These are phyloP conservation scores for Vitis rupestris DNA, from an alignment of 164 flowering plant species.

Conservation along the genomic window DNA sequence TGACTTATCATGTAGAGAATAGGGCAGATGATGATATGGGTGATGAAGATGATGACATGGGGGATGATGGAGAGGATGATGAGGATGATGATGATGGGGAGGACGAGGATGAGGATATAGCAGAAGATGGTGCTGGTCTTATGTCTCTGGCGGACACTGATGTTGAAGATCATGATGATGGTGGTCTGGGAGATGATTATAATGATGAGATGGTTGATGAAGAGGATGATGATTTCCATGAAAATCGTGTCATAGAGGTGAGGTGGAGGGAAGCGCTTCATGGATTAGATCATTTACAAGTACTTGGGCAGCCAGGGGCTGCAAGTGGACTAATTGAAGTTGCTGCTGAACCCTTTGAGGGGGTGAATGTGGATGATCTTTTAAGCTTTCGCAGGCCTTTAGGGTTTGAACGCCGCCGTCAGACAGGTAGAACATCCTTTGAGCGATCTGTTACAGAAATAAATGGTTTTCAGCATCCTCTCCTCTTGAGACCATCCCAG, in stretches of 20 bases:
- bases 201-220: constrained; percentile 90
- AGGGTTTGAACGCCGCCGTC: constrained; percentile 81
- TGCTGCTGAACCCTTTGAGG: constrained; percentile 83
- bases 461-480: constrained; percentile 86
- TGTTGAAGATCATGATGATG: constrained; percentile 89
- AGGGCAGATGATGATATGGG: constrained; percentile 79
- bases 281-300: constrained; percentile 85
- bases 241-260: constrained; percentile 81
- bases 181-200: constrained; percentile 84
- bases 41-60: constrained; percentile 90
- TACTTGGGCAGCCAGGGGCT: constrained; percentile 80
- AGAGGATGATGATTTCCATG: constrained; percentile 91
- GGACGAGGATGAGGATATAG: constrained; percentile 85
- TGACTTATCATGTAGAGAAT: constrained; percentile 70
- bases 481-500: constrained; percentile 71
- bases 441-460: constrained; percentile 65
- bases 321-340: constrained; percentile 73
- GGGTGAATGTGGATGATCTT: constrained; percentile 87
- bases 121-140: constrained; percentile 80
- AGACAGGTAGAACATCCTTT: constrained; percentile 54
- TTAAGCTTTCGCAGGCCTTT: constrained; percentile 74
- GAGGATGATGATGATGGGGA: constrained; percentile 85
- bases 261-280: constrained; percentile 94
- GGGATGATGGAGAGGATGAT: constrained; percentile 80
- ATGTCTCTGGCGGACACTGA: constrained; percentile 95